Conservation (phyloP, 73 alveolate species). For the Paramecium biaurelia region DNA sequence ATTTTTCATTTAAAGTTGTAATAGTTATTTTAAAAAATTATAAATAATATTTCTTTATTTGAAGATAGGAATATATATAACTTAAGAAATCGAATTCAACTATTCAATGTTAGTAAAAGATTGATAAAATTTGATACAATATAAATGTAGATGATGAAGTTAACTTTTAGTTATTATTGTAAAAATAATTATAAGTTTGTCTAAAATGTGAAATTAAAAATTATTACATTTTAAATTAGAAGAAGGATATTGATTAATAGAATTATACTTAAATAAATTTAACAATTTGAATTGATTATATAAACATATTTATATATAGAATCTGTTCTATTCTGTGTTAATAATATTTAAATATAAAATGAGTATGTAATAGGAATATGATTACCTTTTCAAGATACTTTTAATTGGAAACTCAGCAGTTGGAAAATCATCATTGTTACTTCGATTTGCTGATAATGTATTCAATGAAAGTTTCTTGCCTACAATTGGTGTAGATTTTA, state of each 20-base stretch:
- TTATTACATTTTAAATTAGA: not conserved
- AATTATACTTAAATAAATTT: not conserved
- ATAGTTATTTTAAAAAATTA: too few relatives aligned
- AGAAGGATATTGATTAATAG: not conserved
- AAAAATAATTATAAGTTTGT: not conserved
- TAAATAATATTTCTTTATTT: too few relatives aligned
- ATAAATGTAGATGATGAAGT: too few relatives aligned
- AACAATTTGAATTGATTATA: not conserved
- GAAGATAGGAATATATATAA: not conserved
- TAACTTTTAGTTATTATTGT: too few relatives aligned
- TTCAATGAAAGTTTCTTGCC: constrained; percentile 72
- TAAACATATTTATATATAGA: not conserved
- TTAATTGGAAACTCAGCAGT: constrained; percentile 71
- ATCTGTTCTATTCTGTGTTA: not conserved
- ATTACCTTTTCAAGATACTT: constrained; percentile 67
- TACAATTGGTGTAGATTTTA: constrained; percentile 78
- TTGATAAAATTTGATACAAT: too few relatives aligned
- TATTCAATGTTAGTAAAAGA: too few relatives aligned
- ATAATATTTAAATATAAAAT: not conserved
- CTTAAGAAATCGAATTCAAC: not conserved
- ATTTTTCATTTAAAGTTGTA: not conserved
- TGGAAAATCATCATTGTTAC: constrained; percentile 72
- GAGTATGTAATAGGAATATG: constrained; percentile 66
- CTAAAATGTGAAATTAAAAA: not conserved
- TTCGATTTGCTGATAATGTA: constrained; percentile 70